phyloP scores from a whole-genome alignment of 331 rosid species.

The Acacia pycnantha region DNA sequence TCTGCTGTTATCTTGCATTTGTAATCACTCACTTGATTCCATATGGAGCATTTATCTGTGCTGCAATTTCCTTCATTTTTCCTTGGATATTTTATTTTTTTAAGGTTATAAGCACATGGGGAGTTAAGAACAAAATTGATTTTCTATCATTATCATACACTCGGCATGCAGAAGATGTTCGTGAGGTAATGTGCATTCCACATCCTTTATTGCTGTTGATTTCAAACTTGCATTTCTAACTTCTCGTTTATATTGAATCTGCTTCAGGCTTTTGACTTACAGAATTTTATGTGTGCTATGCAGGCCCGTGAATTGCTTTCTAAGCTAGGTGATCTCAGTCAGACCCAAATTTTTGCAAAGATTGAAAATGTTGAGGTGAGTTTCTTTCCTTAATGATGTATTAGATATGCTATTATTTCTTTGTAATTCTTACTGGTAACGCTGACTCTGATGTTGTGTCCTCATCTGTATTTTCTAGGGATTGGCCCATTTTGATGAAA shows the following conservation, averaged over 20 bases:
- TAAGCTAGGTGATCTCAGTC: slow-evolving; percentile 78
- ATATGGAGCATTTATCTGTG: slow-evolving; percentile 9
- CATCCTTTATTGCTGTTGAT: neutral
- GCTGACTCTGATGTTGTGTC: slow-evolving; percentile 18
- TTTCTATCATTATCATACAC: slow-evolving; percentile 93
- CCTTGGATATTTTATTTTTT: neutral
- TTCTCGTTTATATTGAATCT: slow-evolving; percentile 13
- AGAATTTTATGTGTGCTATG: slow-evolving; percentile 19
- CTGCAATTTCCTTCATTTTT: slow-evolving; percentile 15
- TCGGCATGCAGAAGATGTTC: slow-evolving; percentile 97
- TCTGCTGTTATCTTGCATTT: slow-evolving; percentile 4
- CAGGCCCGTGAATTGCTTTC: slow-evolving; percentile 93
- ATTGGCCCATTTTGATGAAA: slow-evolving; percentile 92
- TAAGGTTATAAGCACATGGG: slow-evolving; percentile 93
- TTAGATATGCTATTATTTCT: neutral
- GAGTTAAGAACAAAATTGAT: slow-evolving; percentile 87
- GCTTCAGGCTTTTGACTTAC: slow-evolving; percentile 24
- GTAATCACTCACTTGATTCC: neutral
- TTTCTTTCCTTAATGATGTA: slow-evolving; percentile 23
- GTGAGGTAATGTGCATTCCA: slow-evolving; percentile 54
- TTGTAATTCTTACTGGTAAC: neutral
- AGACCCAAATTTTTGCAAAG: slow-evolving; percentile 96
- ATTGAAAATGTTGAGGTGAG: slow-evolving; percentile 91
- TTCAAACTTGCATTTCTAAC: slow-evolving; percentile 7
- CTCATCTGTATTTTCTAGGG: slow-evolving; percentile 53